Base-by-base conservation (phyloP, 495 filamentous ascomycete species). In the Bombardia bombarda region DNA sequence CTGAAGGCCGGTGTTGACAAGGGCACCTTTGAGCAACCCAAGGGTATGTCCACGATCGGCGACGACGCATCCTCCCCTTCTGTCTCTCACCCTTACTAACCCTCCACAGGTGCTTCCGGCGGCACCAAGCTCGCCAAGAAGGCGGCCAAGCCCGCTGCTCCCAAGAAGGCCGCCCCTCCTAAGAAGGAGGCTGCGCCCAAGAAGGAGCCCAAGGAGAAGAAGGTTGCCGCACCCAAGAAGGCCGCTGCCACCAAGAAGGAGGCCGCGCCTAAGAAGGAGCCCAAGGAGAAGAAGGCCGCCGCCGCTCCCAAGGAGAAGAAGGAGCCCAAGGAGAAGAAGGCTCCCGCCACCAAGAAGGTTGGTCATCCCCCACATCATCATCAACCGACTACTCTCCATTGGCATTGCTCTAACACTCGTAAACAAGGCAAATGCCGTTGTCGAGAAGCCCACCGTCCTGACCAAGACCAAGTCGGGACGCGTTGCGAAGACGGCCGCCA, bases 121-220 rank as follows among this genome's bases (percentile, higher is more conserved):
- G 85, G 87, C 49, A 87, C 95, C 68, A 99, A 99, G 82, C 84
- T 99, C 33, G 86, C 83, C 22, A 95, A 93, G 80, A 93, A 94
- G 74, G 70, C 45, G 2, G 45, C 71, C 21, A 67, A 68, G 58
- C 50, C 61, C 21, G 57, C 63, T 42, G 54, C 49, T 14, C 53
- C 61, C 30, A 66, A 67, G 52, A 73, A 69, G 59, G 58, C 57
- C 17, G 51, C 68, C 30, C 57, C 74, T 35, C 59, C 67, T 30
- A 64, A 34, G 32, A 16, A 16, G 58, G 60, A 72, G 57, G 52
- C 58, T 22, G 41, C 58, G 22, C 46, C 56, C 8, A 54, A 56
- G 43, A 60, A 62, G 53, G 57, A 69, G 53, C 20, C 54, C 53
- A 45, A 50, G 48, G 55, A 59, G 42, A 65, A 66, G 56, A 70